These are phyloP conservation scores for Vaccinium vitisidaea DNA, from an alignment of 148 eudicot species.

Conservation along the genomic window DNA sequence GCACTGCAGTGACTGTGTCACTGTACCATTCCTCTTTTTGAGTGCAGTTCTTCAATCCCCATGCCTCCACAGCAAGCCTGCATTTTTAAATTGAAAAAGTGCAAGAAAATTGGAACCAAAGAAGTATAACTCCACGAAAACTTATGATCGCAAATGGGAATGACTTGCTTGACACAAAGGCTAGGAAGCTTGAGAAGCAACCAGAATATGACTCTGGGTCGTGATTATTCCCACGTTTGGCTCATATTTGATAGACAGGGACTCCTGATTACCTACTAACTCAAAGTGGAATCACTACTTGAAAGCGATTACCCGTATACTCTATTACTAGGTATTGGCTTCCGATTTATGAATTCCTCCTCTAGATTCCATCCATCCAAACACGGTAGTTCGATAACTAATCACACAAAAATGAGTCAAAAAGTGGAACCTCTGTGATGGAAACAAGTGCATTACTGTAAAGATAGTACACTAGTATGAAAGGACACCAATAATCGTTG, in stretches of 20 bases:
- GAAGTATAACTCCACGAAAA: not conserved
- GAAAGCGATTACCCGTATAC: not conserved
- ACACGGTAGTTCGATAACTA: not conserved
- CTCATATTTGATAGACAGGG: not conserved
- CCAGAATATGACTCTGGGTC: not conserved
- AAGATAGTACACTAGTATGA: not conserved
- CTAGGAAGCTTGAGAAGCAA: not conserved
- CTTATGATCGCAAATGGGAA: not conserved
- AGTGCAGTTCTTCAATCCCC: constrained; percentile 97
- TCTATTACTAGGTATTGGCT: not conserved
- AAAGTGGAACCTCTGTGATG: not conserved
- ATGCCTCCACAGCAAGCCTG: constrained; percentile 96
- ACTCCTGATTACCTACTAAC: not conserved
- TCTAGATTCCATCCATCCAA: not conserved
- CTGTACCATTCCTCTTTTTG: constrained; percentile 96
- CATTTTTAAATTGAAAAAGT: constrained; percentile 15
- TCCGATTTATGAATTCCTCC: not conserved
- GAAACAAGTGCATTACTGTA: not conserved
- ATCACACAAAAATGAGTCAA: not conserved
- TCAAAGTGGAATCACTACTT: not conserved
- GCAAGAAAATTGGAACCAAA: not conserved
- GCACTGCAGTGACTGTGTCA: constrained; percentile 93
- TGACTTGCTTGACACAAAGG: not conserved
- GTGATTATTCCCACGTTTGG: not conserved
- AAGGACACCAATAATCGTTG: not conserved